Percentiles rank a stretch among this genome's conserved stretches.
Conservation (phyloP, 1,284 basidiomycete species). For the Acaromyces ingoldii region DNA sequence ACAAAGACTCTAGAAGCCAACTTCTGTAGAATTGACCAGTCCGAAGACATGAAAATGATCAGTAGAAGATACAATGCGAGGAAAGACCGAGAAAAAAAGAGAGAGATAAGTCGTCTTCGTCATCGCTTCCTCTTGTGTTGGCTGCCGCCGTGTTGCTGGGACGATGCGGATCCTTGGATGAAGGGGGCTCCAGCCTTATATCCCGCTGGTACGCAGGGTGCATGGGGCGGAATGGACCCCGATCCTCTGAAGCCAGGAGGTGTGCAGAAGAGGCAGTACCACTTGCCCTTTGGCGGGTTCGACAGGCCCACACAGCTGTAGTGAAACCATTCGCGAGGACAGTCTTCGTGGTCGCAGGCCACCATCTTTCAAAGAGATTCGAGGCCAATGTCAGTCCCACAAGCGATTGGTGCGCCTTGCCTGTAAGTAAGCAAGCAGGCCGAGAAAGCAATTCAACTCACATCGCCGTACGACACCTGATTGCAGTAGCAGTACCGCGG, state of each 20-base stretch:
- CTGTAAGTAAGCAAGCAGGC: not conserved
- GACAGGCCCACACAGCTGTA: constrained; percentile 41
- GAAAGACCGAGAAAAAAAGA: too few species aligned
- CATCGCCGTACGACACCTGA: constrained; percentile 54
- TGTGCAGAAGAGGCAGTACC: constrained; percentile 50
- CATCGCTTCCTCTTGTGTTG: too few species aligned
- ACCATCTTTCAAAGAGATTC: constrained; percentile 28
- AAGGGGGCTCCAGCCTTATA: too few species aligned
- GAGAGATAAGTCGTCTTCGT: too few species aligned
- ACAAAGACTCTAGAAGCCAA: too few species aligned
- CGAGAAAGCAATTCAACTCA: constrained; percentile 23
- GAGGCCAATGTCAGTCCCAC: not conserved
- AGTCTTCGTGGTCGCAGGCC: constrained; percentile 55
- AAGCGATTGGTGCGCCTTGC: not conserved
- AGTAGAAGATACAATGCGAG: too few species aligned
- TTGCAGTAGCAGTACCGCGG: constrained; percentile 57
- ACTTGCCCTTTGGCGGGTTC: constrained; percentile 29
- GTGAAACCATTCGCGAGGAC: constrained; percentile 54
- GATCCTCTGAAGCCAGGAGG: constrained; percentile 34
- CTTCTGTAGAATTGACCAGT: too few species aligned
- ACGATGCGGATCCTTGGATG: too few species aligned
- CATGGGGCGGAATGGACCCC: not conserved
- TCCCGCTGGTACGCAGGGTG: not conserved
- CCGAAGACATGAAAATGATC: too few species aligned
- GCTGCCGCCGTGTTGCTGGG: too few species aligned